Percentiles rank a stretch among this genome's conserved stretches.
Conservation (phyloP, 352 stramenopile genomes). For the Phytophthora sp. region DNA sequence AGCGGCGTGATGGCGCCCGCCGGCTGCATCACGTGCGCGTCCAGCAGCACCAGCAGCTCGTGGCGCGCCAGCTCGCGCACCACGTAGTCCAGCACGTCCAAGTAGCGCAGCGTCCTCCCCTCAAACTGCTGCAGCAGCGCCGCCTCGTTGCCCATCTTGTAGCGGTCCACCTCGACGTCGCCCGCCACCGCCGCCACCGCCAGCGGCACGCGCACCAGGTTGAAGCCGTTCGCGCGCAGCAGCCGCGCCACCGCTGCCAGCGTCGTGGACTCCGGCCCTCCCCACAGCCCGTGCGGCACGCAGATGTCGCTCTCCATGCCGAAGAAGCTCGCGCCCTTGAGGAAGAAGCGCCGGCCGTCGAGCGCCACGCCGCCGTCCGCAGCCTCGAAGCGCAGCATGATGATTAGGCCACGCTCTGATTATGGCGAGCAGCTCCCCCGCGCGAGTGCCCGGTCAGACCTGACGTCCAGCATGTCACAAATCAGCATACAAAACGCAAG, state of each 20-base stretch:
- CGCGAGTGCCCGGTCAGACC: too few species aligned
- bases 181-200: slow-evolving; percentile 46
- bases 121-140: slow-evolving; percentile 35
- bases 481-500: too few species aligned
- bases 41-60: slow-evolving; percentile 52
- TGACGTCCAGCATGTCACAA: too few species aligned
- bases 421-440: too few species aligned
- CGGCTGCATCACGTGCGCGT: slow-evolving; percentile 53
- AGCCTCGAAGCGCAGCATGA: slow-evolving; percentile 37
- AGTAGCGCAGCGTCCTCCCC: slow-evolving; percentile 39
- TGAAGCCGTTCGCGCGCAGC: slow-evolving; percentile 50
- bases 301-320: slow-evolving; percentile 70
- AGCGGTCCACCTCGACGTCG: slow-evolving; percentile 43
- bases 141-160: slow-evolving; percentile 53
- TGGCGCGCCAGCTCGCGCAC: slow-evolving; percentile 35
- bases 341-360: slow-evolving; percentile 35
- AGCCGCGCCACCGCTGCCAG: slow-evolving; percentile 41
- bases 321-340: slow-evolving; percentile 72
- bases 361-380: slow-evolving; percentile 41
- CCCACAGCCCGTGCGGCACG: slow-evolving; percentile 66
- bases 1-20: slow-evolving; percentile 42
- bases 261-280: slow-evolving; percentile 55
- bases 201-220: slow-evolving; percentile 57
- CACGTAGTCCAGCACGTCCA: slow-evolving; percentile 63
- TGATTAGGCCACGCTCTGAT: too few species aligned